Evolutionary conservation across 2,329 filamentous ascomycete genomes (phyloP).

Genomic region (Nannizziopsis arthrosporioides): DNA sequence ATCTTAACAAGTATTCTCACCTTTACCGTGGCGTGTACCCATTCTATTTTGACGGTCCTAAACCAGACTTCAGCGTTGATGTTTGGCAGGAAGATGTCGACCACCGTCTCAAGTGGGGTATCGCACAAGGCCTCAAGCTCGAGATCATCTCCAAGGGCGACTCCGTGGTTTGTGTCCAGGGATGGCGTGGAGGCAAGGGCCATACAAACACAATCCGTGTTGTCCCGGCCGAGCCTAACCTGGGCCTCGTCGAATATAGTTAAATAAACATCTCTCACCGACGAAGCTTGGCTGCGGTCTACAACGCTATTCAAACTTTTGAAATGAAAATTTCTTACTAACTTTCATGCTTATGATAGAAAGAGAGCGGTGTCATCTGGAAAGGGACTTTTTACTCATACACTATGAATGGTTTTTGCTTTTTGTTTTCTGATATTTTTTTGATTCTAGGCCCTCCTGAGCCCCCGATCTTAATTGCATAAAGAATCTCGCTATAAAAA

Average conservation of each 20-base stretch:
- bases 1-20: slow-evolving; percentile 59
- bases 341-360: not conserved
- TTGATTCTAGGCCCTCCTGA: not conserved
- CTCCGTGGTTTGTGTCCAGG: slow-evolving; percentile 54
- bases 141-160: slow-evolving; percentile 69
- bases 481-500: no score
- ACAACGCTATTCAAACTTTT: no score
- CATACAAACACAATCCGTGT: slow-evolving; percentile 54
- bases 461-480: no score
- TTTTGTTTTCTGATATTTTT: not conserved
- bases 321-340: no score
- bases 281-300: not conserved
- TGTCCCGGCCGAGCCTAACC: slow-evolving; percentile 38
- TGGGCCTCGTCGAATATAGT: slow-evolving; percentile 25
- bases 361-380: slow-evolving; percentile 6
- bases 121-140: slow-evolving; percentile 73
- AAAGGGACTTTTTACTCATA: not conserved
- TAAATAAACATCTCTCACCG: not conserved
- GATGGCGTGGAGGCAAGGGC: slow-evolving; percentile 56
- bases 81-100: slow-evolving; percentile 99
- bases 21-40: slow-evolving; percentile 97
- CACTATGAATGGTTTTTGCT: not conserved
- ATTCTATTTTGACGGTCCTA: slow-evolving; percentile 83
- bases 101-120: slow-evolving; percentile 92
- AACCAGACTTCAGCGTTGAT: slow-evolving; percentile 84